Conservation (phyloP, 225 moss, liverwort and hornwort species). For the Antitrichia curtipendula region DNA sequence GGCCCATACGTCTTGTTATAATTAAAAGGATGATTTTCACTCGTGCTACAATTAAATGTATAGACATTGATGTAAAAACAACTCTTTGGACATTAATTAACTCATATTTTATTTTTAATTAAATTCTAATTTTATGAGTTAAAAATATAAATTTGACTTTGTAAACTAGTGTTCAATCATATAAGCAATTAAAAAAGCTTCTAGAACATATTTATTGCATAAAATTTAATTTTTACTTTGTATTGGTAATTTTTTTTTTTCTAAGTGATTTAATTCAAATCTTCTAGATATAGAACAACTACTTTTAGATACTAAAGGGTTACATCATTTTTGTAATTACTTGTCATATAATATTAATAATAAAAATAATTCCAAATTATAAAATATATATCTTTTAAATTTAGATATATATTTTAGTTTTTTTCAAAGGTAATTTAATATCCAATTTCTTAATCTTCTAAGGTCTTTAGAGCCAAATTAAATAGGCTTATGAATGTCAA, state of each 20-base stretch:
- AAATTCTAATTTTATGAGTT: background rate
- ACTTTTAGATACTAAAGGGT: background rate
- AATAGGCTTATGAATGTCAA: background rate
- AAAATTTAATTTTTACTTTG: background rate
- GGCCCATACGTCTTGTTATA: too few species aligned
- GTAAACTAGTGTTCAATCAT: background rate
- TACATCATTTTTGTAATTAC: background rate
- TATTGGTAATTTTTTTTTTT: too few species aligned
- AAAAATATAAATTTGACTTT: background rate
- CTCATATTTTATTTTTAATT: background rate
- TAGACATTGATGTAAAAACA: background rate
- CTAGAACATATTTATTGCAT: background rate
- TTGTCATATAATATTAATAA: background rate
- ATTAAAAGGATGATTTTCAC: background rate
- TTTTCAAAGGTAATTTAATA: background rate
- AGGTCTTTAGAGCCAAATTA: background rate
- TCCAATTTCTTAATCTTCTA: rapidly evolving
- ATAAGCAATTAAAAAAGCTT: background rate
- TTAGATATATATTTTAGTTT: background rate
- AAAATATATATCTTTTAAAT: rapidly evolving
- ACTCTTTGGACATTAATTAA: rapidly evolving
- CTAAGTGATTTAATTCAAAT: too few species aligned
- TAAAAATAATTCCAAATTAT: background rate
- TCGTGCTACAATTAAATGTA: background rate
- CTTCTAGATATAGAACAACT: background rate